Conservation (phyloP, 495 filamentous ascomycete species). For the Chaetomium tenue region DNA sequence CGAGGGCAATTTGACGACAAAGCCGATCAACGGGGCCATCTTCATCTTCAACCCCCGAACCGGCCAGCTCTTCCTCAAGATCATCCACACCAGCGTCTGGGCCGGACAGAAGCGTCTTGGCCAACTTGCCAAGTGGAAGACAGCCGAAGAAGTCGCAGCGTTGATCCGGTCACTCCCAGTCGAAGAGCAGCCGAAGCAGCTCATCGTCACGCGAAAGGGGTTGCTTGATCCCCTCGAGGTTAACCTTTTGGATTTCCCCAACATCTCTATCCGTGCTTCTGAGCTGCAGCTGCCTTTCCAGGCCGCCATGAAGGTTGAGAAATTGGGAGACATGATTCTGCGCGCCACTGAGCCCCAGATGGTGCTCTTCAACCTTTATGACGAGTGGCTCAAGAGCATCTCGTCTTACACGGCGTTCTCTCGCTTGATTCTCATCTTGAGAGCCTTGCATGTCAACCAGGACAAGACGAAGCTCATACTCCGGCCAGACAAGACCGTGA, state of each 20-base stretch:
- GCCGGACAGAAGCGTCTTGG: conserved; percentile 98
- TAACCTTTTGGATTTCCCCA: conserved; percentile 96
- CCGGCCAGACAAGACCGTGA: conserved; percentile 96
- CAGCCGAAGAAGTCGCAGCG: conserved; percentile 98
- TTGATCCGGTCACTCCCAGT: conserved; percentile 95
- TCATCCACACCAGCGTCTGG: conserved; percentile 99
- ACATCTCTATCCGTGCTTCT: conserved; percentile 97
- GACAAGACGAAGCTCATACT: conserved; percentile 98
- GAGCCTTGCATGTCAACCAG: conserved; percentile 94
- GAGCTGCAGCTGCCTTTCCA: conserved; percentile 98
- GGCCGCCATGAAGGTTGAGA: conserved; percentile 99
- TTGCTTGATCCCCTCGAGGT: conserved; percentile 96
- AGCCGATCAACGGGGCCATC: conserved; percentile 99
- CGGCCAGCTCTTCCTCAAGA: conserved; percentile 97
- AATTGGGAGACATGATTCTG: conserved; percentile 98
- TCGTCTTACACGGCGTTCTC: conserved; percentile 99
- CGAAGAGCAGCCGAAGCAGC: conserved; percentile 98
- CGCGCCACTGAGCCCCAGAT: conserved; percentile 98
- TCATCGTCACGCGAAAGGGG: conserved; percentile 98
- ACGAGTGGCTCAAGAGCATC: conserved; percentile 98
- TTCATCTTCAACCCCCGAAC: conserved; percentile 99
- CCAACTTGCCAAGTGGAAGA: conserved; percentile 99
- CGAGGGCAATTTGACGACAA: conserved; percentile 97
- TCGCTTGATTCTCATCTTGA: conserved; percentile 88
- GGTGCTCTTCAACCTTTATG: conserved; percentile 99